These are phyloP conservation scores for Ilex asprella DNA, from an alignment of 257 asterid genomes.

Conservation along the genomic window DNA sequence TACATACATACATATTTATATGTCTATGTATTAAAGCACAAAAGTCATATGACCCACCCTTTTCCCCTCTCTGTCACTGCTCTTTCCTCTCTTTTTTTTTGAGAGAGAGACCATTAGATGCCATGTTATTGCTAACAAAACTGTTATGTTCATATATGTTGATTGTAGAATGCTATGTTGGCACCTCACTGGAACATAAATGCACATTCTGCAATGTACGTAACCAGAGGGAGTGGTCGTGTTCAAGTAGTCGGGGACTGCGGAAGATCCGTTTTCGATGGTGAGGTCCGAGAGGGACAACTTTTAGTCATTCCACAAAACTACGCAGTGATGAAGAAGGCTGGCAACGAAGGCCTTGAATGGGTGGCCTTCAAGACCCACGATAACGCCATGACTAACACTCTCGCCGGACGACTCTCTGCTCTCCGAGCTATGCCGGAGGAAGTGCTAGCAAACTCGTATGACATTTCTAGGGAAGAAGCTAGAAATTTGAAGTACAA, in stretches of 20 bases:
- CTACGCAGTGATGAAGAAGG: slow-evolving; percentile 46
- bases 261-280: slow-evolving; percentile 42
- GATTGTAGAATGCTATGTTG: slow-evolving; percentile 37
- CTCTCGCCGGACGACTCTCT: slow-evolving; percentile 57
- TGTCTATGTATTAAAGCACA: too few species aligned
- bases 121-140: too few species aligned
- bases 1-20: too few species aligned
- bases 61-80: too few species aligned
- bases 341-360: slow-evolving; percentile 52
- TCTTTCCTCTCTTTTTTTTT: too few species aligned
- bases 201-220: slow-evolving; percentile 42
- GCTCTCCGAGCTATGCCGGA: slow-evolving; percentile 47
- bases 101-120: too few species aligned
- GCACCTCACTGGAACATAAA: slow-evolving; percentile 53
- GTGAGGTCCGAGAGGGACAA: slow-evolving; percentile 39
- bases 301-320: slow-evolving; percentile 54
- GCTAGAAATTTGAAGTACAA: slow-evolving; percentile 47
- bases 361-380: slow-evolving; percentile 55
- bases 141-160: not conserved
- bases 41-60: too few species aligned
- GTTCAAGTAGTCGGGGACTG: slow-evolving; percentile 48
- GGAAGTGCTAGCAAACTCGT: slow-evolving; percentile 48
- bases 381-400: slow-evolving; percentile 33
- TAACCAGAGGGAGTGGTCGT: slow-evolving; percentile 39
- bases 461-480: slow-evolving; percentile 38